phyloP scores from a whole-genome alignment of 192 early-diverging fungal genomes.

The Allomyces macrogynus region DNA sequence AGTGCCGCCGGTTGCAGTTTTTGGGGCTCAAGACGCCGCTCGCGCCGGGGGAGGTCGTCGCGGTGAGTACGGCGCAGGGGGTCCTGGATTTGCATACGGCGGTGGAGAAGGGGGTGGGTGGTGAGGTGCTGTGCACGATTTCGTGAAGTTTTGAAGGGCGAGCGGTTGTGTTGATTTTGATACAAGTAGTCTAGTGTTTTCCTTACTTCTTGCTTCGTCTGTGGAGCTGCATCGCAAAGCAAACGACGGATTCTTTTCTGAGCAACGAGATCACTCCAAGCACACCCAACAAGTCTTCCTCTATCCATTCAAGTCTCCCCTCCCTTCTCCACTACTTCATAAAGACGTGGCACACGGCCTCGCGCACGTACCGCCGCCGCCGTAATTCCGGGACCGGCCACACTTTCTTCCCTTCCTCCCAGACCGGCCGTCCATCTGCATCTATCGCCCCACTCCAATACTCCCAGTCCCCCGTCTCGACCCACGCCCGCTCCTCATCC shows the following conservation, averaged over 20 bases:
- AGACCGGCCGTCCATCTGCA: background rate
- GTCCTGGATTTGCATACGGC: conserved; percentile 83
- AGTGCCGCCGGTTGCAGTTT: conserved; percentile 11
- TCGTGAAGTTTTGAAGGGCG: background rate
- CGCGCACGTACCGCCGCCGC: background rate
- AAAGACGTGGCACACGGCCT: background rate
- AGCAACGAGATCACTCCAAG: no score
- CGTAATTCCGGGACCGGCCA: background rate
- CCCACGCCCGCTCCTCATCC: background rate
- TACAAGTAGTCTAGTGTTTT: no score
- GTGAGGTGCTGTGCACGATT: conserved; percentile 50
- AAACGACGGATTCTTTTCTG: no score
- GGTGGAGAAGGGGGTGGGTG: conserved; percentile 58
- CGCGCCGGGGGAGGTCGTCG: conserved; percentile 75
- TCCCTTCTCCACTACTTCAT: background rate
- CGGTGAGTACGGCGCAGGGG: conserved; percentile 66
- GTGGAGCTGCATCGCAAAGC: background rate
- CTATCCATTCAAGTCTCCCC: background rate
- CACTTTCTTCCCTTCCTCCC: background rate
- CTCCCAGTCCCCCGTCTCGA: background rate
- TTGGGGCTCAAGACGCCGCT: conserved; percentile 59
- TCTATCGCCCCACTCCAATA: background rate
- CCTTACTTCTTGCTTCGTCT: background rate
- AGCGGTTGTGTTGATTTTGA: no score
- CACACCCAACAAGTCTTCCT: background rate